These are phyloP conservation scores for Chrysoporthe deuterocubensis DNA, from an alignment of 2,329 filamentous ascomycete genomes.

Conservation along the genomic window DNA sequence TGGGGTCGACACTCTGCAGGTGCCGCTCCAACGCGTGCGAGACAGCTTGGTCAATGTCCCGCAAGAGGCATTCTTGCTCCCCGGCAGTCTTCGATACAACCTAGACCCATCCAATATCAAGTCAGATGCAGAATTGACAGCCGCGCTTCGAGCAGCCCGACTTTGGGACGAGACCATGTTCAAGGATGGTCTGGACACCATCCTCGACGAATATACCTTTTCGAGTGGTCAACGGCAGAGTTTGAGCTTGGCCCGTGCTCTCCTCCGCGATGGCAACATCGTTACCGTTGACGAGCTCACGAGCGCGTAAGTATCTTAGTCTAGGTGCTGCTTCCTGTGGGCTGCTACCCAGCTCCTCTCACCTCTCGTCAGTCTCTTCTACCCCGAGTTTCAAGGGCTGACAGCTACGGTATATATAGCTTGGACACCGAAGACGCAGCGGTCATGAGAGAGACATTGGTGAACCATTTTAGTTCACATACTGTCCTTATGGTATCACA, in stretches of 20 bases:
- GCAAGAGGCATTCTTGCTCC: slow-evolving; percentile 31
- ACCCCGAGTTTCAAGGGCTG: background rate
- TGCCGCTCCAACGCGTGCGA: slow-evolving; percentile 37
- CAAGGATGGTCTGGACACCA: background rate
- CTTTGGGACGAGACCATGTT: slow-evolving; percentile 20
- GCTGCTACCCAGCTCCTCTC: background rate
- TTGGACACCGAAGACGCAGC: background rate
- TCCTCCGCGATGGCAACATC: background rate
- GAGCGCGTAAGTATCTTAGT: background rate
- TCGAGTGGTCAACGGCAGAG: background rate
- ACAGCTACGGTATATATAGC: background rate
- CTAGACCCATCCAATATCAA: slow-evolving; percentile 25
- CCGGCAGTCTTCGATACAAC: slow-evolving; percentile 30
- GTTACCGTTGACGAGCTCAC: background rate
- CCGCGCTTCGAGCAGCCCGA: slow-evolving; percentile 23
- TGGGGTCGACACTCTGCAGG: slow-evolving; percentile 36
- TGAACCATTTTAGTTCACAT: background rate
- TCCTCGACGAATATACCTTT: background rate
- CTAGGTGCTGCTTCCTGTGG: no score
- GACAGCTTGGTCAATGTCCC: slow-evolving; percentile 30
- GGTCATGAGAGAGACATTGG: background rate
- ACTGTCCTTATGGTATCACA: background rate
- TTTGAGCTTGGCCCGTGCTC: background rate
- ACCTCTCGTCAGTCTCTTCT: no score
- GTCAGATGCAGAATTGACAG: slow-evolving; percentile 21